These are phyloP conservation scores for Rhododendron kiyosumense DNA, from an alignment of 148 eudicot species.

Conservation along the genomic window DNA sequence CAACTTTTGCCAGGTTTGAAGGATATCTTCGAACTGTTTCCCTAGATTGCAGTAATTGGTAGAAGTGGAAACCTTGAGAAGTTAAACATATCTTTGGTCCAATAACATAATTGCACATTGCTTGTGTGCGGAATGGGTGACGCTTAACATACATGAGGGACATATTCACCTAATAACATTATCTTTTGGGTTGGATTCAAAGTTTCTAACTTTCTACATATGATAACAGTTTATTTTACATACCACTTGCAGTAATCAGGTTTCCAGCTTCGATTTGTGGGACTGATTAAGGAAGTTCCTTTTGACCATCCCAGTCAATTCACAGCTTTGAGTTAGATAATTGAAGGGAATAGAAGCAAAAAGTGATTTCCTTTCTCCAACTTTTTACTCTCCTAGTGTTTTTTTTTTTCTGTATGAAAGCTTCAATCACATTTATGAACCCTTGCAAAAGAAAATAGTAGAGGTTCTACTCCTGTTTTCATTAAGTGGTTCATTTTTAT, in stretches of 20 bases:
- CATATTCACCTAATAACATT: not conserved
- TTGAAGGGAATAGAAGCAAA: not conserved
- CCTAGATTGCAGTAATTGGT: not conserved
- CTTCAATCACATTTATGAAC: not conserved
- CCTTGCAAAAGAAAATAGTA: not conserved
- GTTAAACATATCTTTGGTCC: not conserved
- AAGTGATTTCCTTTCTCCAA: not conserved
- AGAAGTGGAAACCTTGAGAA: not conserved
- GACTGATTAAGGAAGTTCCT: not conserved
- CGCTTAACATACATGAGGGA: not conserved
- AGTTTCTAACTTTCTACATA: not conserved
- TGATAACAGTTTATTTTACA: not conserved
- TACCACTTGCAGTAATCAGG: not conserved
- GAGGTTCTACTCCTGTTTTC: not conserved
- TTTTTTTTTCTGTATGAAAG: not conserved
- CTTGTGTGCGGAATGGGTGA: not conserved
- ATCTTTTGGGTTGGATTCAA: not conserved
- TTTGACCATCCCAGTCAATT: not conserved
- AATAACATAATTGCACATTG: not conserved
- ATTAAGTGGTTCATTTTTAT: not conserved
- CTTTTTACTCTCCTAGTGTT: not conserved
- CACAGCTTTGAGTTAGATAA: not conserved
- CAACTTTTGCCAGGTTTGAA: not conserved
- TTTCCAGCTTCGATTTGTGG: not conserved
- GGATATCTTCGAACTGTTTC: not conserved